Base-by-base conservation (phyloP, 1,284 basidiomycete genomes). In the Papiliotrema flavescens region DNA sequence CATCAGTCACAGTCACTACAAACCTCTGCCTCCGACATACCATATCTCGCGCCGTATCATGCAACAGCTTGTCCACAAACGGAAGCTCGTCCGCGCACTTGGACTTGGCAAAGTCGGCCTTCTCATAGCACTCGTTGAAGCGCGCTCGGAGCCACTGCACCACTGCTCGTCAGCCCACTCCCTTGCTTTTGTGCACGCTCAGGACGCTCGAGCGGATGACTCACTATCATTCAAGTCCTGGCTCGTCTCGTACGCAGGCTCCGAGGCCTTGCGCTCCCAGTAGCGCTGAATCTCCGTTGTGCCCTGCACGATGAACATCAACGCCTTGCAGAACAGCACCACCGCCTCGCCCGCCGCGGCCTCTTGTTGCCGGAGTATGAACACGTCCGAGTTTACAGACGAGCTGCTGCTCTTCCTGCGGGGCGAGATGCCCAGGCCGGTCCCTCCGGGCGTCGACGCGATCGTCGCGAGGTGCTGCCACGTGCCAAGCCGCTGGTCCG, bases 281-380 rank as follows among this genome's bases (percentile, higher is more conserved):
- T 75, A 79, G 47, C 64, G 61, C 59, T 77, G 70, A 39, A 78
- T 77, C 42, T 70, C 69, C 52, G 91, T 85, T 55, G 95, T 91
- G 11, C 92, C 95, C 71, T 87, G 88, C 76, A 94, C 89, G 54
- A 93, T 84, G 74, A 98, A 97, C 0, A 86, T 84, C 82, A 98
- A 87, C 41, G 95, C 82, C 60, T 93, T 88, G 80, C 97, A 87
- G 78, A 97, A 98, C 51, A 98, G 82, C 40, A 93, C 87, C 37
- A 96, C 85, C 51, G 78, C 93, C 82, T 77, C 92, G 79, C 79
- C 88, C 80, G 82, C 84, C 35, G 87, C 85, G 0, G 80, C 80
- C 69, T 92, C 88, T 41, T 87, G 87, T 63, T 86, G 84, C 8
- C 84, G 80, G 48, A 84, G 81, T 17, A 76, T 70, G 66, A 89